phyloP scores from a whole-genome alignment of 768 basidiomycete genomes.

The Lenzites betulinus region DNA sequence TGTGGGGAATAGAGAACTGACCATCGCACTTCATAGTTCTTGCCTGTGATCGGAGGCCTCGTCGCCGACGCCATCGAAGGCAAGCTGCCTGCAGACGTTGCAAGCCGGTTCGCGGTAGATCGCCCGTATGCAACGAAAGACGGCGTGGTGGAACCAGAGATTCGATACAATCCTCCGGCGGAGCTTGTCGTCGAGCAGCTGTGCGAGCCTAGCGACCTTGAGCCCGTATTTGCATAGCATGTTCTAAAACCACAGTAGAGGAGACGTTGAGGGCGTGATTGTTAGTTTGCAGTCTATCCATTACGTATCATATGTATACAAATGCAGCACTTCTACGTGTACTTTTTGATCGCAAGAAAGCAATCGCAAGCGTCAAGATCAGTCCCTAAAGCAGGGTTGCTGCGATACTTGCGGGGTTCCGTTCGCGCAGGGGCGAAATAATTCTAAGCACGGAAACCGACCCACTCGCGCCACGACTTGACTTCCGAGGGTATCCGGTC shows the following conservation, averaged over 20 bases:
- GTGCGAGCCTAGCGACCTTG: conserved; percentile 50
- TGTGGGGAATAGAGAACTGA: background rate
- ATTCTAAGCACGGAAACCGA: conserved; percentile 64
- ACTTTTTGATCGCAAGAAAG: conserved; percentile 20
- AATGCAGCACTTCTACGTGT: conserved; percentile 23
- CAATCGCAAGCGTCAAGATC: background rate
- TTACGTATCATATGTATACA: conserved; percentile 16
- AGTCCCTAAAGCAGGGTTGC: background rate
- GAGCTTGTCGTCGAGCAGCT: conserved; percentile 52
- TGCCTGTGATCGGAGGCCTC: conserved; percentile 80
- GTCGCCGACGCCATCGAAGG: conserved; percentile 74
- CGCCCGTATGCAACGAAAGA: conserved; percentile 34
- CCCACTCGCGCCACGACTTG: conserved; percentile 88
- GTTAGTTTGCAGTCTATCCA: conserved; percentile 1
- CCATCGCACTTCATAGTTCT: conserved; percentile 54
- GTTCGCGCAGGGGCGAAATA: background rate
- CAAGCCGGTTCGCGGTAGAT: conserved; percentile 63
- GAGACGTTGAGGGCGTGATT: background rate
- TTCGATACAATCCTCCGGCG: conserved; percentile 17
- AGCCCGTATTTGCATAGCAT: background rate
- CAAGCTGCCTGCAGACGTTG: conserved; percentile 52
- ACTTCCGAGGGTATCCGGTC: conserved; percentile 91
- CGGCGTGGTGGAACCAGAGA: conserved; percentile 5
- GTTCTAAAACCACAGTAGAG: too few relatives aligned
- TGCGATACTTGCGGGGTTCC: background rate